phyloP scores from a whole-genome alignment of 805 yeast species.

The Geotrichum ghanense region DNA sequence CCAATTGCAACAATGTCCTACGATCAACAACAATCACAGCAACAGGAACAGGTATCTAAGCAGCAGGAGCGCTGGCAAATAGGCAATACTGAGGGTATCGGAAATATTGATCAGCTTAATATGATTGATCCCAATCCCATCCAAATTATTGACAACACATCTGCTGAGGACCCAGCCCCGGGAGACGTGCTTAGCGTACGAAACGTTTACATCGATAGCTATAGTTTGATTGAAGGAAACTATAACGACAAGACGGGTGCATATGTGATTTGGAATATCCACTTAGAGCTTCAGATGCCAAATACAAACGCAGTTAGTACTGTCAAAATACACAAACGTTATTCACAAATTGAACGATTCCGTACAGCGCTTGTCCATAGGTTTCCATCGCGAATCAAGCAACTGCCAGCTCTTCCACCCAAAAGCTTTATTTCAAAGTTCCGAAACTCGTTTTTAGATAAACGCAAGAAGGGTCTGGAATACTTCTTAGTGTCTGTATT shows the following conservation, averaged over 20 bases:
- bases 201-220: conserved; percentile 29
- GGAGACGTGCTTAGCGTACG: conserved; percentile 27
- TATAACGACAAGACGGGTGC: conserved; percentile 21
- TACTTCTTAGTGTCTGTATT: conserved; percentile 34
- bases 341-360: conserved; percentile 49
- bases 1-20: too few relatives aligned
- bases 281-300: conserved; percentile 18
- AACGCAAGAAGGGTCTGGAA: conserved; percentile 33
- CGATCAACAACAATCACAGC: too few relatives aligned
- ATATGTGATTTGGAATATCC: conserved; percentile 34
- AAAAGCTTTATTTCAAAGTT: conserved; percentile 27
- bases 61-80: conserved; percentile 4
- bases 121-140: conserved; percentile 15
- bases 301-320: conserved; percentile 22
- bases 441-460: conserved; percentile 26
- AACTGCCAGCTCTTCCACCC: conserved; percentile 37
- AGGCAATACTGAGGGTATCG: conserved; percentile 1
- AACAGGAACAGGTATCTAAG: too few relatives aligned
- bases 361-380: conserved; percentile 28
- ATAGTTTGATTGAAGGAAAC: conserved; percentile 29
- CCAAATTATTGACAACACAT: conserved; percentile 14
- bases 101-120: conserved; percentile 4
- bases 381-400: conserved; percentile 28
- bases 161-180: conserved; percentile 6
- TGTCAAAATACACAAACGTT: conserved; percentile 45